A percentile compares a stretch with the other conserved stretches of the same genome.
Evolutionary conservation across 2,329 filamentous ascomycete genomes (phyloP).

Genomic region (Aspergillus fumigatus): DNA sequence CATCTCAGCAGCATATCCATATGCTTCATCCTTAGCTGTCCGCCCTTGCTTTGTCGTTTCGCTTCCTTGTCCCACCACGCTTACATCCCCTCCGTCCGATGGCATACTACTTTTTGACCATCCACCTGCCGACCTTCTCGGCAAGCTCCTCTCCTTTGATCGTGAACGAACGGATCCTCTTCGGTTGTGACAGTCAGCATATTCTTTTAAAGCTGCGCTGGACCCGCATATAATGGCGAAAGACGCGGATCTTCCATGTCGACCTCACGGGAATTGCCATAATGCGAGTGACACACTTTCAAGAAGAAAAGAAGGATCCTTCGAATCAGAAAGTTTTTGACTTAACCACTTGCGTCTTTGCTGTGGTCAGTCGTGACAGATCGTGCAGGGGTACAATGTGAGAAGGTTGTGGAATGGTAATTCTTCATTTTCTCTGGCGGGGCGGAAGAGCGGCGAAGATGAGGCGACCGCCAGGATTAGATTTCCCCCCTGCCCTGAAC

Average conservation of each 20-base stretch:
- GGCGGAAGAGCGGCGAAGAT: constrained; percentile 3
- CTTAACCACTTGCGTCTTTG: neutral
- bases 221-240: neutral
- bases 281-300: neutral
- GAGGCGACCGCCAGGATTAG: constrained; percentile 30
- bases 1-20: neutral
- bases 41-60: neutral
- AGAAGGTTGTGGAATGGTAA: neutral
- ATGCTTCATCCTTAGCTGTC: constrained; percentile 7
- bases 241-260: constrained; percentile 1
- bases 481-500: constrained; percentile 40
- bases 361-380: neutral
- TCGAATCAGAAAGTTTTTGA: neutral
- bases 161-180: neutral
- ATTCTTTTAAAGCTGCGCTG: neutral
- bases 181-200: neutral
- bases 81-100: constrained; percentile 5
- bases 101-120: constrained; percentile 2
- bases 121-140: neutral
- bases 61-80: constrained; percentile 9
- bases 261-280: neutral
- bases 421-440: neutral
- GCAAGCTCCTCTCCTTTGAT: neutral
- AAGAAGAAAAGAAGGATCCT: neutral
- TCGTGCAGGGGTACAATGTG: neutral